Evolutionary conservation across 768 basidiomycete species (phyloP).

Genomic region (Heimioporus sp.): DNA sequence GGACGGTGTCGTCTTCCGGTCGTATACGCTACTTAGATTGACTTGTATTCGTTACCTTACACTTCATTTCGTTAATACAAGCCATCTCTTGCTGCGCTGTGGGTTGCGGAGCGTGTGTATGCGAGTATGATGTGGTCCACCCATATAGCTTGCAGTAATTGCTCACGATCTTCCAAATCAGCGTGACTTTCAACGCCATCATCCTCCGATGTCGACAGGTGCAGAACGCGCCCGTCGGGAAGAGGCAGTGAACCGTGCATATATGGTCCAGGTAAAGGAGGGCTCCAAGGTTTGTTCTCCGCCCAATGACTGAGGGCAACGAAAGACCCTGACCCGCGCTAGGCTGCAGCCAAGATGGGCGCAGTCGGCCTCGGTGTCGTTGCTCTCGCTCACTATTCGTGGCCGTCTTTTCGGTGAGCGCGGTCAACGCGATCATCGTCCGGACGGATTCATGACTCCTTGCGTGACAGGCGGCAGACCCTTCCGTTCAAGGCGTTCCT

Average conservation of each 20-base stretch:
- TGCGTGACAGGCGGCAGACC: conserved; percentile 61
- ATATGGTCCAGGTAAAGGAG: conserved; percentile 56
- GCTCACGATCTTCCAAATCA: conserved; percentile 1
- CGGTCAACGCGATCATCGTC: background rate
- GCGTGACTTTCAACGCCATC: background rate
- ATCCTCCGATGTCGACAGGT: conserved; percentile 23
- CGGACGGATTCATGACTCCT: background rate
- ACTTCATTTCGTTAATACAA: too few relatives aligned
- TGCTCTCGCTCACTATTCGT: conserved; percentile 64
- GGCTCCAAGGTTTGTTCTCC: conserved; percentile 48
- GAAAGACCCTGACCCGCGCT: background rate
- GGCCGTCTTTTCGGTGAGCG: conserved; percentile 67
- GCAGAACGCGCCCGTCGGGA: conserved; percentile 39
- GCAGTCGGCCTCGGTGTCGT: conserved; percentile 59
- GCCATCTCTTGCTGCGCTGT: too few relatives aligned
- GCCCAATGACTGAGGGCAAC: background rate
- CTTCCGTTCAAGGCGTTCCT: conserved; percentile 80
- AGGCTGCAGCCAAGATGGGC: conserved; percentile 56
- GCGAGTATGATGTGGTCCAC: too few relatives aligned
- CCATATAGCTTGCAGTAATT: too few relatives aligned
- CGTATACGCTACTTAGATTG: too few relatives aligned
- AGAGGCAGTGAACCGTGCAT: conserved; percentile 57
- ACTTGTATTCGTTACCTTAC: background rate
- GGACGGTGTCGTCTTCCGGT: too few relatives aligned
- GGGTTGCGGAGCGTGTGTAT: too few relatives aligned